A percentile compares a stretch with the other conserved stretches of the same genome.
These are phyloP conservation scores for Brassica incana DNA, from an alignment of 345 rosid species.

Conservation along the genomic window DNA sequence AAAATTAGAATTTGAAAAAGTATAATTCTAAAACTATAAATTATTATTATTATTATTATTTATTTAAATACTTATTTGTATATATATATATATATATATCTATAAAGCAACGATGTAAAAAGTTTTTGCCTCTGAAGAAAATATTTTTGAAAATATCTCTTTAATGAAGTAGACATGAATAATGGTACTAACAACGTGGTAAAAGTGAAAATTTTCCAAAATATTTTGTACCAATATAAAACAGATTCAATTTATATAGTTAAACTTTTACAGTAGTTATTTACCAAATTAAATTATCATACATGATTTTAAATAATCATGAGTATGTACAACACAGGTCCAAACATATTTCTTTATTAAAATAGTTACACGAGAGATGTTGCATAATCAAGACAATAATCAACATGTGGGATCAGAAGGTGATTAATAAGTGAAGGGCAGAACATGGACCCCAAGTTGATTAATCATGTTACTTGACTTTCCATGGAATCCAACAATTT, in stretches of 20 bases:
- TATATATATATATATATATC: too few species aligned
- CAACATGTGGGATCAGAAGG: background rate
- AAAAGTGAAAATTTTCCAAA: background rate
- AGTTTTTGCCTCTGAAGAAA: too few species aligned
- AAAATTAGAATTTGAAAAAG: too few species aligned
- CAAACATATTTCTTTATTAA: background rate
- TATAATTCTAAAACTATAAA: too few species aligned
- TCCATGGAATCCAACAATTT: constrained; percentile 37
- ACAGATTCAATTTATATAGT: background rate
- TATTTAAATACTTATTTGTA: too few species aligned
- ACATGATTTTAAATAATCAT: background rate
- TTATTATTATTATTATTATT: too few species aligned
- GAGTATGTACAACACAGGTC: background rate
- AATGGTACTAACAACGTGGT: too few species aligned
- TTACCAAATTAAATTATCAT: background rate
- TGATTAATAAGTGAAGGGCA: constrained; percentile 11
- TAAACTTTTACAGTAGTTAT: background rate
- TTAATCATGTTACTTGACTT: constrained; percentile 28
- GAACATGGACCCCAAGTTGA: constrained; percentile 30
- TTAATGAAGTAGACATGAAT: too few species aligned
- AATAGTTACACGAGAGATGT: background rate
- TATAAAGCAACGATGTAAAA: too few species aligned
- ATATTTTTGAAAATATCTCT: too few species aligned
- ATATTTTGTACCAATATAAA: background rate
- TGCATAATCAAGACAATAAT: background rate